Base-by-base conservation (phyloP, 306 rosid species). In the Biancaea sappan region DNA sequence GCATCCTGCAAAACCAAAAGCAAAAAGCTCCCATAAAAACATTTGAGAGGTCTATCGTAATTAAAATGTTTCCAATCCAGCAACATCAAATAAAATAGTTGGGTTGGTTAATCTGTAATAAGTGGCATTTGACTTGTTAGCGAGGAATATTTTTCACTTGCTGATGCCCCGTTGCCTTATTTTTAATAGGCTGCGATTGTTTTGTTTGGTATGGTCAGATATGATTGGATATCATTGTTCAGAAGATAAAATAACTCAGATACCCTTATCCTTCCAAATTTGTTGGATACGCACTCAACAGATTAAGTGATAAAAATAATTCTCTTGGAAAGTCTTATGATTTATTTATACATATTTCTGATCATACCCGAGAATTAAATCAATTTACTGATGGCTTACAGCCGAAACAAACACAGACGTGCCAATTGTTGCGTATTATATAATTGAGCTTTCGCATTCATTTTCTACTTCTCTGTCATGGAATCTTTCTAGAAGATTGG, bases 401-500 rank as follows among this genome's bases (percentile, higher is more conserved):
- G 74, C 81, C 50, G 57, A 65, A 74, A 69, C 32, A 69, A 70
- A 78, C 70, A 53, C n/a, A 32, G 82, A 81, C 79, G 54, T 38
- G 52, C 67, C 32, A 74, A 68, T 46, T 65, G 73, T 79, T 71
- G 51, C 61, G 61, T 59, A 57, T 76, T 71, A 63, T 70, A 22
- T 74, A 34, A 53, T 58, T 19, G 4, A 10, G 18, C 18, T 34
- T 10, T 19, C 18, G 35, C 40, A 71, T 78, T 69, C 8, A 53
- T 32, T 46, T 72, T 70, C 26, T 59, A 46, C 37, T 72, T 70
- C 26, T 59, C 35, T 47, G 25, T 34, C 19, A 15, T 70, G 80
- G 67, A 83, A 53, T 73, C 77, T 76, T 79, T 68, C 72, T 6
- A 47, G 44, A 14, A 48, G 80, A 79, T 74, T 77, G 77, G 65